Conservation (phyloP, 1,284 basidiomycete genomes). For the Leccinum solheimii region DNA sequence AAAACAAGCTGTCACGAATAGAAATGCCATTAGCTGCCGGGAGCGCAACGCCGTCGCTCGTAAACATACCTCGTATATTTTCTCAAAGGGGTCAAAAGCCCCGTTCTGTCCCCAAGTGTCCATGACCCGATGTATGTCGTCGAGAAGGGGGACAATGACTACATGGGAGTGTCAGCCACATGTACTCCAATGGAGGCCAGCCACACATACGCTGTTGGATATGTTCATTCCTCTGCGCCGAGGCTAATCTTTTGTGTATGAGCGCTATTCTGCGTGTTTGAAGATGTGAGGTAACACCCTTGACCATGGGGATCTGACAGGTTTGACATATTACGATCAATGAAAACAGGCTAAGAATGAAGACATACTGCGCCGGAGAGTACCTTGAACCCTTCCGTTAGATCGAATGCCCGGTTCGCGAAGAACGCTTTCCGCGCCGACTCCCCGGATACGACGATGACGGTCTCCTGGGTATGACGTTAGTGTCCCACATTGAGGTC, state of each 20-base stretch:
- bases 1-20: slow-evolving; percentile 55
- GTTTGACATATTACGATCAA: slow-evolving; percentile 10
- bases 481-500: slow-evolving; percentile 19
- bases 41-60: not conserved
- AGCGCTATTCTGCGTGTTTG: slow-evolving; percentile 56
- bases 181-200: slow-evolving; percentile 4
- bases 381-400: slow-evolving; percentile 73
- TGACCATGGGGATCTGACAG: slow-evolving; percentile 66
- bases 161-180: slow-evolving; percentile 13
- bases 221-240: slow-evolving; percentile 58
- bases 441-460: slow-evolving; percentile 72
- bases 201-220: slow-evolving; percentile 54
- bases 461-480: slow-evolving; percentile 50
- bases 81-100: slow-evolving; percentile 66
- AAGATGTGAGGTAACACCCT: slow-evolving; percentile 68
- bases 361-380: slow-evolving; percentile 68
- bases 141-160: slow-evolving; percentile 65
- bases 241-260: slow-evolving; percentile 67
- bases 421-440: slow-evolving; percentile 68
- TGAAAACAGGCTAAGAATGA: slow-evolving; percentile 5
- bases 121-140: slow-evolving; percentile 60
- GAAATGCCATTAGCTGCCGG: not conserved
- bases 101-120: slow-evolving; percentile 62
- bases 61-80: slow-evolving; percentile 60
- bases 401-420: slow-evolving; percentile 63